Evolutionary conservation across 495 filamentous ascomycete genomes (phyloP).

Genomic region (Pyrenula massariospora): DNA sequence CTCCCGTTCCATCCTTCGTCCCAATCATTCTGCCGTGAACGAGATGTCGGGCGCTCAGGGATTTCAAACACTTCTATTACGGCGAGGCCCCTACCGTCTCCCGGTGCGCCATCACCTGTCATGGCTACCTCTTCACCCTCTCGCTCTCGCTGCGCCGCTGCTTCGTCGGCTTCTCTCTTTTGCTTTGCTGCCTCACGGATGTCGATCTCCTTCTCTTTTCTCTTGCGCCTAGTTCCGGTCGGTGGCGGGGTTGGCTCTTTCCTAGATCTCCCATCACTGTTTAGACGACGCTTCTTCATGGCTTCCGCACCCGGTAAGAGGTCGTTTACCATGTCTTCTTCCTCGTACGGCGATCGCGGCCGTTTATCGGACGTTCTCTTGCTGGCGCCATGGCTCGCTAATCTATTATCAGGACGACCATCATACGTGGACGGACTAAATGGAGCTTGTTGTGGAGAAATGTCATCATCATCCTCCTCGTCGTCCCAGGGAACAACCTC

Average conservation of each 20-base stretch:
- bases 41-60: slow-evolving; percentile 12
- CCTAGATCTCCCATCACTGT: slow-evolving; percentile 2
- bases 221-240: slow-evolving; percentile 15
- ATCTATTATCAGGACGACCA: background rate
- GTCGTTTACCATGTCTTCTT: slow-evolving; percentile 46
- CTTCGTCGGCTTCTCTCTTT: slow-evolving; percentile 58
- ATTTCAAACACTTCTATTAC: slow-evolving; percentile 74
- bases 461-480: background rate
- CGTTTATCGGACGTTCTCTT: slow-evolving; percentile 2
- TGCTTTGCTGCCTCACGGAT: slow-evolving; percentile 57
- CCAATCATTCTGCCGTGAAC: slow-evolving; percentile 38
- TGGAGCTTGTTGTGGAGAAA: background rate
- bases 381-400: background rate
- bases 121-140: slow-evolving; percentile 45
- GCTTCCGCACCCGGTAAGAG: slow-evolving; percentile 58
- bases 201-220: slow-evolving; percentile 33
- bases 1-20: slow-evolving; percentile 88
- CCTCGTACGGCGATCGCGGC: slow-evolving; percentile 9
- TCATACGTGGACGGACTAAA: background rate
- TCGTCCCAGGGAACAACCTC: slow-evolving; percentile 2
- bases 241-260: slow-evolving; percentile 2
- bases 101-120: slow-evolving; percentile 52
- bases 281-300: slow-evolving; percentile 53
- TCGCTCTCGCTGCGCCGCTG: slow-evolving; percentile 28
- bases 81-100: slow-evolving; percentile 61